Base-by-base conservation (phyloP, 2,329 filamentous ascomycete genomes). In the Ascochyta lentis region DNA sequence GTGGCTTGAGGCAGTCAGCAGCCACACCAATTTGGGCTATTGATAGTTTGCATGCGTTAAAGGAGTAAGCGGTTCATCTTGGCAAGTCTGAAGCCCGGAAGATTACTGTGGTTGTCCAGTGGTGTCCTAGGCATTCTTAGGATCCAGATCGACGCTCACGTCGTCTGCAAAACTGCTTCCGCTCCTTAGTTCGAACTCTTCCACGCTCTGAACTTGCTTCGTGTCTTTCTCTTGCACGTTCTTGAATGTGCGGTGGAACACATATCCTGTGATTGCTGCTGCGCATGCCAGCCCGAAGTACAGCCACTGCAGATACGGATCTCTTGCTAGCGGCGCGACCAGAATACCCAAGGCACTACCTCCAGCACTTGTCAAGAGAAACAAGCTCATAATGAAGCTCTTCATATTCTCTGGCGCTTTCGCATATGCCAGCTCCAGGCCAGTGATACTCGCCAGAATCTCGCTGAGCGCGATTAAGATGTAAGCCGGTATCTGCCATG, bases 281-380 rank as follows among this genome's bases (percentile, higher is more conserved):
- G 79, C 78, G 49, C 76, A 65, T 5, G 80, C 81, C n/a, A 89
- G 73, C 19, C 83, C 84, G 23, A 79, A 78, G 65, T 89, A 89
- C 80, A 90, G 83, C 85, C 86, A 89, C 54, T 87, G 67, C 64
- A 89, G 81, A 61, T 85, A 80, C 22, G 88, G 89, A 68, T 91
- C 85, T 53, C 81, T 81, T 6, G 85, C 83, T 5, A 81, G 75
- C 0, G 87, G 85, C 1, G 85, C 81, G 12, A 90, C 76, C 2
- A 86, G 83, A 63, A 87, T 84, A 2, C 83, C 85, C 22, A 91
- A 75, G 29, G 83, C 83, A 2, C 84, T 81, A 3, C 84, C 84
- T 40, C 85, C 79, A 3, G 85, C 86, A 41, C 78, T 84, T 35
- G 84, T 87, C 58, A 88, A 79, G 53, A 87, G 78, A 65, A 84